Percentiles rank a stretch among this genome's conserved stretches.
phyloP scores from a whole-genome alignment of 2,329 filamentous ascomycete genomes.

The Phaeosphaeria sp. region DNA sequence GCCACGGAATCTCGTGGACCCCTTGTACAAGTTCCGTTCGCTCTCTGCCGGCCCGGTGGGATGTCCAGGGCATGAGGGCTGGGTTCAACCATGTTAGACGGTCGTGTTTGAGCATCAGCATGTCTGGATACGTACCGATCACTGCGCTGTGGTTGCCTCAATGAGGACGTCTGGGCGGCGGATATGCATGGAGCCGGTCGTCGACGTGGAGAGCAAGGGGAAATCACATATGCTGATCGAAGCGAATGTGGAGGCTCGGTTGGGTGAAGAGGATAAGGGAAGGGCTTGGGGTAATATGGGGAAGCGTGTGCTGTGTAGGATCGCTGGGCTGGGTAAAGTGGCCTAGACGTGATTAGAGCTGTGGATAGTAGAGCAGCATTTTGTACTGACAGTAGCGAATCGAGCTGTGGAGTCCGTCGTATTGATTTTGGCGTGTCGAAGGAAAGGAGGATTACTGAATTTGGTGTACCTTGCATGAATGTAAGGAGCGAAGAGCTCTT shows the following conservation, averaged over 20 bases:
- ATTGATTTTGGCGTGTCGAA: not conserved
- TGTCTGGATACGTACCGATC: not conserved
- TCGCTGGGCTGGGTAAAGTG: not conserved
- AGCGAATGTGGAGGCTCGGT: not conserved
- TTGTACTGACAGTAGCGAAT: not conserved
- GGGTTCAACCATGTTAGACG: not conserved
- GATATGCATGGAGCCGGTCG: not conserved
- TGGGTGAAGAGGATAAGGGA: not conserved
- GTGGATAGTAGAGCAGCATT: no score
- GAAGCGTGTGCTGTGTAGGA: not conserved
- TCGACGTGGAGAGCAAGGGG: no score
- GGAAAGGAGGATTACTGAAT: not conserved
- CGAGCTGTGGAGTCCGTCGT: not conserved
- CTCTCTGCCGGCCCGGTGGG: not conserved
- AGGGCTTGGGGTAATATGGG: not conserved
- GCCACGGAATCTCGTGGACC: not conserved
- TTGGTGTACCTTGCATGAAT: no score
- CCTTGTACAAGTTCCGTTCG: not conserved
- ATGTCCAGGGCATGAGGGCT: not conserved
- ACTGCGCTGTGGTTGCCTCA: not conserved
- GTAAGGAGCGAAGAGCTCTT: no score
- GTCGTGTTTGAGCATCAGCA: not conserved
- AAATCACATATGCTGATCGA: not conserved
- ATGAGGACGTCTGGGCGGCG: not conserved
- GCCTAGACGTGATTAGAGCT: not conserved